Percentiles rank a stretch among this genome's conserved stretches.
Conservation (phyloP, 2,329 filamentous ascomycete genomes). For the Verticillium nubilum region DNA sequence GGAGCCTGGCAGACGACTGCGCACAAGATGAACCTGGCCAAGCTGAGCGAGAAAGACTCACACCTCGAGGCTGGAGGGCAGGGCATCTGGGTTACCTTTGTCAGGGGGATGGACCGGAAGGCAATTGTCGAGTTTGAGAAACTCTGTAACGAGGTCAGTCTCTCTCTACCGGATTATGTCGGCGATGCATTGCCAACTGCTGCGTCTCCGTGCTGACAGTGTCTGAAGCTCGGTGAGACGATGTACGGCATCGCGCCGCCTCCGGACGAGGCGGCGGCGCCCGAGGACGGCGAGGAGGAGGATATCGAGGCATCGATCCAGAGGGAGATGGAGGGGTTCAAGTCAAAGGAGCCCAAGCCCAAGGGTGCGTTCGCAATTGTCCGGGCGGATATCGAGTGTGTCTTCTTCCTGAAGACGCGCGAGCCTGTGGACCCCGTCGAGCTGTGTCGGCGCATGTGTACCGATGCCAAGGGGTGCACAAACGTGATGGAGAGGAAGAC, state of each 20-base stretch:
- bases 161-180: not conserved
- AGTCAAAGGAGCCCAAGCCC: constrained; percentile 31
- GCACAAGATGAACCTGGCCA: constrained; percentile 44
- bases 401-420: constrained; percentile 56
- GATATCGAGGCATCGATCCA: constrained; percentile 71
- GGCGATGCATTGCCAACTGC: no score
- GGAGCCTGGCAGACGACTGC: constrained; percentile 59
- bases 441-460: constrained; percentile 49
- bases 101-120: constrained; percentile 64
- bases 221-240: constrained; percentile 40
- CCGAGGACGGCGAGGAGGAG: constrained; percentile 39
- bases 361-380: constrained; percentile 46
- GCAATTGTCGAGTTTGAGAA: constrained; percentile 62
- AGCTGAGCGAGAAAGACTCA: constrained; percentile 34
- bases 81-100: constrained; percentile 75
- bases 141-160: constrained; percentile 59
- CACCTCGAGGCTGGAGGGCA: constrained; percentile 61
- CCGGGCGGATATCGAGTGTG: constrained; percentile 52
- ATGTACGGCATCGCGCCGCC: constrained; percentile 46
- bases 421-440: constrained; percentile 49
- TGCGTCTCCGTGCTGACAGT: not conserved
- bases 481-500: constrained; percentile 38
- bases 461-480: constrained; percentile 41
- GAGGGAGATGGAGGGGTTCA: constrained; percentile 64
- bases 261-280: constrained; percentile 22